A percentile compares a stretch with the other conserved stretches of the same genome.
phyloP scores from a whole-genome alignment of 352 stramenopile species.

The Globisporangium abappressorium region DNA sequence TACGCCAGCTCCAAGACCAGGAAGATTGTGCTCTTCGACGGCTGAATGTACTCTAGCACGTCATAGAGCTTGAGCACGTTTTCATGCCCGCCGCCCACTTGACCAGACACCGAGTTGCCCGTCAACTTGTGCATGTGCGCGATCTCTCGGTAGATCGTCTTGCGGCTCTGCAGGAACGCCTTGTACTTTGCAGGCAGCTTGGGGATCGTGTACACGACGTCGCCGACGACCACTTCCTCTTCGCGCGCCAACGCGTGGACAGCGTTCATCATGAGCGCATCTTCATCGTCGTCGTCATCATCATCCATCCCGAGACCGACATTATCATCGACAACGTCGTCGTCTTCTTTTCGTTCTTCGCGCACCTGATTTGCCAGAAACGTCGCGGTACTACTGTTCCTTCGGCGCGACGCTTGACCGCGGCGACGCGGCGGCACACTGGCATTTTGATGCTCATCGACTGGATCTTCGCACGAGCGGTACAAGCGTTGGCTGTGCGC shows the following conservation, averaged over 20 bases:
- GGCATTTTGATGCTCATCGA: slow-evolving; percentile 26
- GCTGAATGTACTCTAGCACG: slow-evolving; percentile 94
- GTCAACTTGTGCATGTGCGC: slow-evolving; percentile 93
- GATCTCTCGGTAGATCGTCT: slow-evolving; percentile 94
- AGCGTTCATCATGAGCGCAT: slow-evolving; percentile 31
- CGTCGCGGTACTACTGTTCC: neutral
- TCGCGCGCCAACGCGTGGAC: slow-evolving; percentile 17
- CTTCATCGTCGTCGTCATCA: slow-evolving; percentile 28
- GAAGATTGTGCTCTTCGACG: slow-evolving; percentile 93
- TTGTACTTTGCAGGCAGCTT: slow-evolving; percentile 91
- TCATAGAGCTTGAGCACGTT: slow-evolving; percentile 97
- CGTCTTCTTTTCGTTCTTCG: slow-evolving; percentile 27
- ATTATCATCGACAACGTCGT: slow-evolving; percentile 6
- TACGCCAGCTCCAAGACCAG: slow-evolving; percentile 90
- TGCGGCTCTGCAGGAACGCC: slow-evolving; percentile 88
- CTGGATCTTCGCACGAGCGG: slow-evolving; percentile 36
- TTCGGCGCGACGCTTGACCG: slow-evolving; percentile 3
- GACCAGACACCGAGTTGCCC: slow-evolving; percentile 71
- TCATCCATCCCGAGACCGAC: neutral
- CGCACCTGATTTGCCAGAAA: slow-evolving; percentile 7
- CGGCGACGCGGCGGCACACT: neutral
- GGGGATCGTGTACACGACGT: slow-evolving; percentile 69
- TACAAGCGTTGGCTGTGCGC: slow-evolving; percentile 12
- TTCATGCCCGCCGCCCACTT: slow-evolving; percentile 82
- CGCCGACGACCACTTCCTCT: slow-evolving; percentile 28